phyloP scores from a whole-genome alignment of 2,329 filamentous ascomycete species.

The Xylariales sp. region DNA sequence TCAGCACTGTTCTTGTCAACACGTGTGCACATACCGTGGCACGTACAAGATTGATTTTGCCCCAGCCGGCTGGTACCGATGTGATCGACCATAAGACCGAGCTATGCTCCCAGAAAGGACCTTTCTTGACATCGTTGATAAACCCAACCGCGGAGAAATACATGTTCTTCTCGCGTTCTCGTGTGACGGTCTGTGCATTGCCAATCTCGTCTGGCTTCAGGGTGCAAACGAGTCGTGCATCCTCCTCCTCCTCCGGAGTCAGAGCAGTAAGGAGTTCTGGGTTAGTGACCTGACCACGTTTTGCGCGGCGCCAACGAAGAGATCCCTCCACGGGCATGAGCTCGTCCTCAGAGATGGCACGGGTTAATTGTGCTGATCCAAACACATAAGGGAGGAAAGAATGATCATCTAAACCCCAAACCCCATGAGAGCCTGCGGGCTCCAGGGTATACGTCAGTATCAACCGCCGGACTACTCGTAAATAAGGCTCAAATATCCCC shows the following conservation, averaged over 20 bases:
- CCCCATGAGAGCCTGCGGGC: conserved; percentile 91
- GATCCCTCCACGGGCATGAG: conserved; percentile 77
- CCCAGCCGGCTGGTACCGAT: conserved; percentile 89
- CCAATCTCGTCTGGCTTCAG: conserved; percentile 69
- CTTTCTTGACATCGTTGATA: conserved; percentile 94
- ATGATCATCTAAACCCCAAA: conserved; percentile 98
- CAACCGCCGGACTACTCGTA: conserved; percentile 67
- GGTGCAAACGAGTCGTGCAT: too few relatives aligned
- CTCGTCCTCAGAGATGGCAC: conserved; percentile 61
- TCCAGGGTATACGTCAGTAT: conserved; percentile 92
- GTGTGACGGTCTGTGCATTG: conserved; percentile 59
- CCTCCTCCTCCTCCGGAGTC: too few relatives aligned
- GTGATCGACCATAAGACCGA: conserved; percentile 93
- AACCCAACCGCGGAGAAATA: conserved; percentile 96
- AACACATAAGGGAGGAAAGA: conserved; percentile 93
- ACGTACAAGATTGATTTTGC: conserved; percentile 95
- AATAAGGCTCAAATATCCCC: conserved; percentile 76
- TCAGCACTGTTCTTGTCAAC: too few relatives aligned
- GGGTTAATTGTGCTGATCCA: conserved; percentile 83
- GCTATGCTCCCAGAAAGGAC: conserved; percentile 96
- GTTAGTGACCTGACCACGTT: too few relatives aligned
- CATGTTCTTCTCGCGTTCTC: conserved; percentile 66
- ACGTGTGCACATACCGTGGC: too few relatives aligned
- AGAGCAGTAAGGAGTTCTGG: too few relatives aligned
- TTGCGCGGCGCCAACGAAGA: conserved; percentile 57